A percentile compares a stretch with the other conserved stretches of the same genome.
Evolutionary conservation across 2,329 filamentous ascomycete genomes (phyloP).

Genomic region (Septoria linicola): DNA sequence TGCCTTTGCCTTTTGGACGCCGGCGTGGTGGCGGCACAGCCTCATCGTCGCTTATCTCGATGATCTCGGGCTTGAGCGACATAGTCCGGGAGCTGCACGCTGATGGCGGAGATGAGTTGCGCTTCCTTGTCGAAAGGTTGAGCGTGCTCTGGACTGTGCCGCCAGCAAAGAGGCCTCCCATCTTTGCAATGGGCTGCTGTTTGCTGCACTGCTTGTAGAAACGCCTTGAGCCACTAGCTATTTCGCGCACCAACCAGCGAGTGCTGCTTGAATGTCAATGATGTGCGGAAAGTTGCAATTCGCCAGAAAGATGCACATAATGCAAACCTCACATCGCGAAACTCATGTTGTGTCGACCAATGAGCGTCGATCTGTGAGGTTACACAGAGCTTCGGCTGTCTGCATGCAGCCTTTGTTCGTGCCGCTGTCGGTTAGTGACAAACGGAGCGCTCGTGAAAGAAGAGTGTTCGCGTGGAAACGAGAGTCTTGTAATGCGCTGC

Average conservation of each 20-base stretch:
- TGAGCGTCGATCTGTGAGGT: neutral
- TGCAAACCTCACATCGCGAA: neutral
- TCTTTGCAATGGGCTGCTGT: no score
- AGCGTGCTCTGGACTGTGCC: no score
- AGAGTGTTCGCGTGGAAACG: neutral
- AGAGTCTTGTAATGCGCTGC: neutral
- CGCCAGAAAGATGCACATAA: no score
- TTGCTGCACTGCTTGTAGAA: no score
- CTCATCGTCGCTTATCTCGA: neutral
- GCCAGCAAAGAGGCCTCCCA: no score
- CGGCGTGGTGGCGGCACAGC: neutral
- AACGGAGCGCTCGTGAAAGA: neutral
- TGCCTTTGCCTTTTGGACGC: neutral
- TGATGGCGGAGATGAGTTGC: neutral
- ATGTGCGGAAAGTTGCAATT: no score
- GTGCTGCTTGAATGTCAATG: no score
- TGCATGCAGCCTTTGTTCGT: neutral
- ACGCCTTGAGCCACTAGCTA: no score
- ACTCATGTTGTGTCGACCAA: neutral
- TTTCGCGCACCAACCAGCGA: no score
- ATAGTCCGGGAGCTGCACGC: neutral
- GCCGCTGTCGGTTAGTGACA: conserved; percentile 1
- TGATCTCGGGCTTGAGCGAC: neutral
- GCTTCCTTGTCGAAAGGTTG: no score
- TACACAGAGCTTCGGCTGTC: neutral